Base-by-base conservation (phyloP, 495 filamentous ascomycete species). In the Penicillium crystallinum region DNA sequence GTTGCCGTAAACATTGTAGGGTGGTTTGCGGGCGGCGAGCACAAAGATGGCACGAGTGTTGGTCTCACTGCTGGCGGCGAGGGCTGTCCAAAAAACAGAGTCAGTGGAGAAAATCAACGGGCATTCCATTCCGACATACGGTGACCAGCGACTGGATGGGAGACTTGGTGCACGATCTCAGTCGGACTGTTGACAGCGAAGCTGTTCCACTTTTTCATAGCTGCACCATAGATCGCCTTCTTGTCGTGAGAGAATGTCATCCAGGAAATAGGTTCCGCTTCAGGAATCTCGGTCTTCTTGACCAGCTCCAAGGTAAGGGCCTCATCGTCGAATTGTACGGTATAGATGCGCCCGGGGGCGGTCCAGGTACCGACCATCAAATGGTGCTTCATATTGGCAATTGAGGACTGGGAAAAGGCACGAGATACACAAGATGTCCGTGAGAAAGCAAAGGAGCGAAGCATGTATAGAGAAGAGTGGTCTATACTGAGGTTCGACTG, bases 181-280 rank as follows among this genome's bases (percentile, higher is more conserved):
- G 81, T 86, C n/a, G 88, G 85, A 62, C 79, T 84, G 59, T 84
- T 78, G 52, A 93, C 87, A 35, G 80, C 72, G 62, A 87, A 89
- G 67, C 85, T 89, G 48, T 85, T 86, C 86, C 86, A 93, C 68
- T 88, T 89, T 73, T 93, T 93, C 88, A 91, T 90, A 52, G 87
- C 84, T 5, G 88, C 84, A 57, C 89, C 89, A 68, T 91, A 93
- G 56, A 93, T 85, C 66, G 87, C 83, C 69, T 89, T 90, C 67
- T 84, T 87, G 49, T 79, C 73, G 64, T 93, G 87, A 77, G 89
- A 85, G 60, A 91, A 90, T 35, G 86, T 85, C 84, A 93, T 90
- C 89, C 89, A 93, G 57, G 87, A 91, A 61, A 93, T 91, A 3
- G 89, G 85, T 71, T 93, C 87, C 40, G 89, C 84, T 34, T 86